phyloP scores from a whole-genome alignment of 495 filamentous ascomycete genomes.

The Pyrenopolyporus hunteri region DNA sequence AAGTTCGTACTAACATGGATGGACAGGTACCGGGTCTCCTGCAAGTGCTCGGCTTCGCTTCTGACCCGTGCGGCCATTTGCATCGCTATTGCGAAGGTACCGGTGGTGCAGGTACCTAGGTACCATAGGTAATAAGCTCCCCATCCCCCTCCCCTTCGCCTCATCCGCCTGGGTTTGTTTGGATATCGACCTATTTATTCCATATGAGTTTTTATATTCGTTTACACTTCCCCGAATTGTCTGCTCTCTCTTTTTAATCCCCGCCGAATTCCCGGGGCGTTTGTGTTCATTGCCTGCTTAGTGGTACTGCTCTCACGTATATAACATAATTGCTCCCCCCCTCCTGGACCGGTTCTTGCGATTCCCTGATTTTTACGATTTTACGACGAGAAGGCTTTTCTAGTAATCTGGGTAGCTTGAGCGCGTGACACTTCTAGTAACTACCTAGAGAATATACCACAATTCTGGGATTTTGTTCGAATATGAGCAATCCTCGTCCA shows the following conservation, averaged over 20 bases:
- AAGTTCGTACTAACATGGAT: conserved; percentile 35
- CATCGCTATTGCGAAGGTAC: too few relatives aligned
- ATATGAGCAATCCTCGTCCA: conserved; percentile 38
- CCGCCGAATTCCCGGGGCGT: conserved; percentile 32
- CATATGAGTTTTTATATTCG: conserved; percentile 32
- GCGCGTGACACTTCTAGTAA: conserved; percentile 37
- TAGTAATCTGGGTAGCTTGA: conserved; percentile 29
- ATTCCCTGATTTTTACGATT: conserved; percentile 2
- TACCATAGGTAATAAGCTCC: conserved; percentile 38
- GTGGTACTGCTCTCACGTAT: conserved; percentile 19
- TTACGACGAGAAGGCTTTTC: conserved; percentile 15
- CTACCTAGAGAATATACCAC: conserved; percentile 25
- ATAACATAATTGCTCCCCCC: conserved; percentile 25
- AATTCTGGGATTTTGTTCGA: conserved; percentile 19
- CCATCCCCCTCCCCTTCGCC: conserved; percentile 32
- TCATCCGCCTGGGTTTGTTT: conserved; percentile 22
- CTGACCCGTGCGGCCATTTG: conserved; percentile 36
- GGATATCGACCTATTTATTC: conserved; percentile 22
- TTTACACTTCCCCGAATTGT: conserved; percentile 32
- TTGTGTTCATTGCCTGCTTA: conserved; percentile 16
- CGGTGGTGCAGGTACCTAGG: too few relatives aligned
- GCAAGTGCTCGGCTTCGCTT: conserved; percentile 37
- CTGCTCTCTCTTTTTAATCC: conserved; percentile 17
- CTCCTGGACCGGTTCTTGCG: neutral
- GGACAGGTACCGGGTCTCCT: conserved; percentile 24